Evolutionary conservation across 2,329 filamentous ascomycete genomes (phyloP), one percentile per base, ranked within the genome.

Genomic region (Penicillium italicum): DNA sequence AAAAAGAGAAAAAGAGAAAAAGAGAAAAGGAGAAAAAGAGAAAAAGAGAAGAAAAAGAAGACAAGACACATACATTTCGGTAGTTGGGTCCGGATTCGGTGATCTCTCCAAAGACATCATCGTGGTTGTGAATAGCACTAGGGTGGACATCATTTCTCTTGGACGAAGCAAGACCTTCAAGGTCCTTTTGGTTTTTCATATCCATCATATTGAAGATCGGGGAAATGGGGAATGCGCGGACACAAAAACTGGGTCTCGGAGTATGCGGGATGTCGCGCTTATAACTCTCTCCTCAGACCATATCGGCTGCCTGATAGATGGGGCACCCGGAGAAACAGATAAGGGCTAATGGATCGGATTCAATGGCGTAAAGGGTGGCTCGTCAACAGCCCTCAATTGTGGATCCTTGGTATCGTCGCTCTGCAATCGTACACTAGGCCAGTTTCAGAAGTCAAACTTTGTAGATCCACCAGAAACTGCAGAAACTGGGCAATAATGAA

Each of bases 81-180:
- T 68, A 71, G 40, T 72, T 70, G 0, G 70, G 68, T 16, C 66
- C 71, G 12, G 60, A 62, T 48, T 69, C 64, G 6, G 56, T 59
- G 30, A 73, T 70, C 36, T 73, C 69, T n/a, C 72, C 72, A 61
- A 74, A 74, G 33, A 74, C 69, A 18, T 67, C 70, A 54, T 74
- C 66, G n/a, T 59, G 60, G 12, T 58, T 28, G 3, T 24, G 34
- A 14, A 31, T 18, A 9, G 24, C 22, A 36, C 3, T 48, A 22
- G 9, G 8, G 1, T 44, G 18, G 5, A 20, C 0, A 10, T 52
- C 33, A 31, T 18, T 9, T n/a, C 36, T 37, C 1, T n/a, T 4
- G 5, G 46, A 20, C 5, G 18, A 14, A 24, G 16, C 26, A 12
- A 55, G 38, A 20, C 38, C 46, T n/a, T 55, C 52, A 5, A 55